Percentiles rank a stretch among this genome's conserved stretches.
Conservation (phyloP, 2,329 filamentous ascomycete genomes). For the Phialocephala sp. region DNA sequence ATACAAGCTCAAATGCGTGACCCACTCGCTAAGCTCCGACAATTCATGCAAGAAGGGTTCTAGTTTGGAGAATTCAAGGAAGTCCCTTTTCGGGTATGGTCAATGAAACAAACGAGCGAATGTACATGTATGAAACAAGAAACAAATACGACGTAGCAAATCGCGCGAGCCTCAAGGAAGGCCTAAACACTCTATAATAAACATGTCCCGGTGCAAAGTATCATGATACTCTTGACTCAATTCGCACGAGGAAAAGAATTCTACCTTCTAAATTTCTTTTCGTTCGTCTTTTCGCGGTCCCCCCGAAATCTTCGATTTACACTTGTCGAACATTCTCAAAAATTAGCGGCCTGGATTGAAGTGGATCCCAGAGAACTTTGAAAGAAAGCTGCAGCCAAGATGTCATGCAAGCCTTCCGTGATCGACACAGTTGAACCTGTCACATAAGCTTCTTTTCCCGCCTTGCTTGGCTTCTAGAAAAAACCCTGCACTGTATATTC, state of each 20-base stretch:
- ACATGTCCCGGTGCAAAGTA: not conserved
- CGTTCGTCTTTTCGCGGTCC: not conserved
- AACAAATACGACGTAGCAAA: constrained; percentile 7
- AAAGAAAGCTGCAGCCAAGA: not conserved
- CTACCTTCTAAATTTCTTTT: not conserved
- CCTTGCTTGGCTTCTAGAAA: constrained; percentile 4
- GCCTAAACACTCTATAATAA: not conserved
- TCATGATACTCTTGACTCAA: not conserved
- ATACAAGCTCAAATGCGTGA: not conserved
- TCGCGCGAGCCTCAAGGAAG: constrained; percentile 8
- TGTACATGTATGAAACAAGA: constrained; percentile 2
- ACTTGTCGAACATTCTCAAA: not conserved
- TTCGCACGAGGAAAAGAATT: not conserved
- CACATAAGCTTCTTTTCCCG: constrained; percentile 9
- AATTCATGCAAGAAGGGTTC: constrained; percentile 10
- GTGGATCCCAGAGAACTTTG: not conserved
- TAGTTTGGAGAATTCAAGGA: not conserved
- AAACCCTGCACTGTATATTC: not conserved
- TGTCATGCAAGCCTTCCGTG: not conserved
- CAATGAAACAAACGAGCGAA: not conserved
- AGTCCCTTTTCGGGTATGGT: constrained; percentile 3
- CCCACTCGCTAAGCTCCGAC: not conserved
- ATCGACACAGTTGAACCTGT: not conserved
- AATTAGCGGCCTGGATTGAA: not conserved
- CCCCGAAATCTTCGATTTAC: not conserved